phyloP scores from a whole-genome alignment of 163 green algal genomes.

The Trebouxiophyceae sp. region DNA sequence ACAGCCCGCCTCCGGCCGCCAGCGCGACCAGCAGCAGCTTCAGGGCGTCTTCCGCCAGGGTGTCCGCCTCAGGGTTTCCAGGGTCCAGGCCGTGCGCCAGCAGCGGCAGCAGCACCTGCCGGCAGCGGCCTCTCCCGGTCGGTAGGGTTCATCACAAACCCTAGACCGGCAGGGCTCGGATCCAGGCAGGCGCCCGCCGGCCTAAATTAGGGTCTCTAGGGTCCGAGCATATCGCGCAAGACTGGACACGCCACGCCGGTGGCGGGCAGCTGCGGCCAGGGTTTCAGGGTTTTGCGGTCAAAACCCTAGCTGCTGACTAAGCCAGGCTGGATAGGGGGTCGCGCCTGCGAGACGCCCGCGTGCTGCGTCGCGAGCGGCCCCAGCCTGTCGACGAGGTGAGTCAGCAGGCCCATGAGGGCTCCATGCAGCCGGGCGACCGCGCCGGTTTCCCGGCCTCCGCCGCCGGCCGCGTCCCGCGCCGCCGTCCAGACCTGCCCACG shows the following conservation, averaged over 20 bases:
- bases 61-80: constrained; percentile 38
- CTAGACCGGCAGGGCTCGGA: too few relatives aligned
- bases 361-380: constrained; percentile 24
- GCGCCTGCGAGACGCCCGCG: too few relatives aligned
- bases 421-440: constrained; percentile 56
- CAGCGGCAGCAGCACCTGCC: constrained; percentile 55
- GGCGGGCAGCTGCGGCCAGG: too few relatives aligned
- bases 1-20: constrained; percentile 2
- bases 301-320: too few relatives aligned
- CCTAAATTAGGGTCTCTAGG: too few relatives aligned
- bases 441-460: constrained; percentile 32
- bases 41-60: constrained; percentile 65
- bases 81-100: constrained; percentile 46
- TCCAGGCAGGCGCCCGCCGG: too few relatives aligned
- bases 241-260: too few relatives aligned
- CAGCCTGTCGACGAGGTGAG: constrained; percentile 58
- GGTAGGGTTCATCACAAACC: too few relatives aligned
- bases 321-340: too few relatives aligned
- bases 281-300: too few relatives aligned
- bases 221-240: too few relatives aligned
- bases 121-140: too few relatives aligned
- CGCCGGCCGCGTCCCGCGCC: constrained; percentile 1
- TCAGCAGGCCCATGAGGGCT: constrained; percentile 61
- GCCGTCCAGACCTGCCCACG: constrained; percentile 14
- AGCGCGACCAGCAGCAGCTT: constrained; percentile 45